phyloP scores from a whole-genome alignment of 345 rosid genomes.

The Salix exigua region DNA sequence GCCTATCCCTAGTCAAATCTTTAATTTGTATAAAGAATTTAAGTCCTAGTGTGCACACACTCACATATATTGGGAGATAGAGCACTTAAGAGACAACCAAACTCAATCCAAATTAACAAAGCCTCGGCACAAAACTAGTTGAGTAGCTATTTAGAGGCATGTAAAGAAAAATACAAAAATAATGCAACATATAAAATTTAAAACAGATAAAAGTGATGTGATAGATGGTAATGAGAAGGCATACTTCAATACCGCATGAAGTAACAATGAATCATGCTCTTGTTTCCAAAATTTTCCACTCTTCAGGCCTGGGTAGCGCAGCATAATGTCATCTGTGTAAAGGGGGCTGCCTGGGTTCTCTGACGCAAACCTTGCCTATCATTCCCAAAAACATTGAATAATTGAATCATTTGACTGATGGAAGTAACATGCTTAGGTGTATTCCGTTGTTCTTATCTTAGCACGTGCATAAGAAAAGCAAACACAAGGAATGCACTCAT shows the following conservation, averaged over 20 bases:
- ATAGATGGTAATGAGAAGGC: slow-evolving; percentile 13
- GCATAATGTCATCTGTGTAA: slow-evolving; percentile 57
- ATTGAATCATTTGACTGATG: not conserved
- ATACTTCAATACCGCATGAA: slow-evolving; percentile 84
- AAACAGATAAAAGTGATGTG: not conserved
- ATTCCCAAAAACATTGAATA: not conserved
- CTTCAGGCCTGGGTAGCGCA: slow-evolving; percentile 72
- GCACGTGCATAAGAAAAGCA: not conserved
- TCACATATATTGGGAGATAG: not conserved
- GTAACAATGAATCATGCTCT: slow-evolving; percentile 73
- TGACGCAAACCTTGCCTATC: slow-evolving; percentile 53
- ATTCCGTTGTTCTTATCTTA: not conserved
- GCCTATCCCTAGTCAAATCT: not conserved
- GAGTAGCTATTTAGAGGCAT: not conserved
- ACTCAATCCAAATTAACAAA: not conserved
- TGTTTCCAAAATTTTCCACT: slow-evolving; percentile 90
- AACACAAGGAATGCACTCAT: not conserved
- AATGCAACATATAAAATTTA: not conserved
- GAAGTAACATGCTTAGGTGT: not conserved
- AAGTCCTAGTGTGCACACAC: not conserved
- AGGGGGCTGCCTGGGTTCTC: slow-evolving; percentile 53
- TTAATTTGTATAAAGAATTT: not conserved
- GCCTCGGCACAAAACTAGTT: not conserved
- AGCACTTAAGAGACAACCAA: not conserved
- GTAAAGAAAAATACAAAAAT: not conserved